Evolutionary conservation across 140 eudicot species (phyloP).

Genomic region (Stevia rebaudiana): DNA sequence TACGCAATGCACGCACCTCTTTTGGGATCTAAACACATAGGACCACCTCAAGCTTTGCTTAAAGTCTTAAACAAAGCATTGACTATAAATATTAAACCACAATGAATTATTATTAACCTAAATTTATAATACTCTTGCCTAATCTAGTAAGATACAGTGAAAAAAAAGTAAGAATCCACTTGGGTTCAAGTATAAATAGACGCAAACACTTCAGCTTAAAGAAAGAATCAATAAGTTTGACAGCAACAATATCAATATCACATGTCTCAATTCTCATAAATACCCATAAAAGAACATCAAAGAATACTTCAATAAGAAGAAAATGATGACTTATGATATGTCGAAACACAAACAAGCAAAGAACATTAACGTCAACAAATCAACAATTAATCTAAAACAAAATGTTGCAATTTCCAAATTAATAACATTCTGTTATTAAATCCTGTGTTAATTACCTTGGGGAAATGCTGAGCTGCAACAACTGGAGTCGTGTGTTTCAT

Average conservation of each 20-base stretch:
- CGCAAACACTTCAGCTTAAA: not conserved
- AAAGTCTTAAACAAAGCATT: too few species aligned
- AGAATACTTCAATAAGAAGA: not conserved
- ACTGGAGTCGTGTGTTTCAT: constrained; percentile 81
- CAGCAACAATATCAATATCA: not conserved
- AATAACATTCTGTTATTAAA: not conserved
- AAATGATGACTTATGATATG: not conserved
- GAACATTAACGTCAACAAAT: not conserved
- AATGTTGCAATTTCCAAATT: too few species aligned
- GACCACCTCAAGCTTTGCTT: too few species aligned
- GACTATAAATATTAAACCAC: not conserved
- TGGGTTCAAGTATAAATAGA: not conserved
- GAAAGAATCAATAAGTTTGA: not conserved
- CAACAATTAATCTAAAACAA: not conserved
- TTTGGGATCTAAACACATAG: too few species aligned
- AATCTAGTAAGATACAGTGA: constrained; percentile 4
- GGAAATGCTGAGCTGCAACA: constrained; percentile 64
- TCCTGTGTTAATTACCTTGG: constrained; percentile 44
- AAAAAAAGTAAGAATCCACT: constrained; percentile 10
- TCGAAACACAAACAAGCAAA: not conserved
- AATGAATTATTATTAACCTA: not conserved
- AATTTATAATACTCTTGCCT: not conserved
- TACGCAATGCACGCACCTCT: too few species aligned
- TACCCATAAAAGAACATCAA: constrained; percentile 7
- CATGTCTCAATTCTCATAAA: not conserved